These are phyloP conservation scores for Leccinellum albellum DNA, from an alignment of 768 basidiomycete genomes.

Conservation along the genomic window DNA sequence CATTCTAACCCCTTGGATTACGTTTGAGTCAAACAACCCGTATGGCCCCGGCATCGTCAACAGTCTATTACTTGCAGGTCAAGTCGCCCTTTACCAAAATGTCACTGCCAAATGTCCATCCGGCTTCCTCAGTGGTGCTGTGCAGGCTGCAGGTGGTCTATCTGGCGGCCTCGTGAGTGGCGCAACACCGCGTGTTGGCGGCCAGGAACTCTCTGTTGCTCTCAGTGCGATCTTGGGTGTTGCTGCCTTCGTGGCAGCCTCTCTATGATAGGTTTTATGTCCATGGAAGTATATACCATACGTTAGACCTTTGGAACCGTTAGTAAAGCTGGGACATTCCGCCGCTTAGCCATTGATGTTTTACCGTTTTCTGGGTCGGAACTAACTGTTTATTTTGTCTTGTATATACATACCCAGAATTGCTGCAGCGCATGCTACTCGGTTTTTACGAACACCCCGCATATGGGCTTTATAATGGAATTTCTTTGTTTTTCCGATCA, in stretches of 20 bases:
- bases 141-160: conserved; percentile 65
- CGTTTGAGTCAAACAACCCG: conserved; percentile 64
- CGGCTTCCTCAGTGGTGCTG: conserved; percentile 64
- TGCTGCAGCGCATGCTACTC: conserved; percentile 5
- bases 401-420: conserved; percentile 25
- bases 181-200: conserved; percentile 24
- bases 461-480: conserved; percentile 2
- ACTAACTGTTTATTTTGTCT: conserved; percentile 10
- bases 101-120: conserved; percentile 63
- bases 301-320: conserved; percentile 16
- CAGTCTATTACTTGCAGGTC: conserved; percentile 63
- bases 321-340: conserved; percentile 22
- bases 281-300: conserved; percentile 18
- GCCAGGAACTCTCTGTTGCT: conserved; percentile 26
- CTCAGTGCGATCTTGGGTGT: conserved; percentile 33
- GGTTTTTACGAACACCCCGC: not conserved
- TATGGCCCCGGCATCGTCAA: conserved; percentile 72
- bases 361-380: conserved; percentile 6
- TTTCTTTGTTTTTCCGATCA: not conserved
- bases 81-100: conserved; percentile 60
- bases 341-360: conserved; percentile 9
- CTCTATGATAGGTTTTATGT: conserved; percentile 18
- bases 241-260: conserved; percentile 30
- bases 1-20: conserved; percentile 72
- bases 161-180: conserved; percentile 34